Evolutionary conservation across 2,329 filamentous ascomycete species (phyloP), one percentile per base, ranked within the genome.

Genomic region (Lecanicillium sp.): DNA sequence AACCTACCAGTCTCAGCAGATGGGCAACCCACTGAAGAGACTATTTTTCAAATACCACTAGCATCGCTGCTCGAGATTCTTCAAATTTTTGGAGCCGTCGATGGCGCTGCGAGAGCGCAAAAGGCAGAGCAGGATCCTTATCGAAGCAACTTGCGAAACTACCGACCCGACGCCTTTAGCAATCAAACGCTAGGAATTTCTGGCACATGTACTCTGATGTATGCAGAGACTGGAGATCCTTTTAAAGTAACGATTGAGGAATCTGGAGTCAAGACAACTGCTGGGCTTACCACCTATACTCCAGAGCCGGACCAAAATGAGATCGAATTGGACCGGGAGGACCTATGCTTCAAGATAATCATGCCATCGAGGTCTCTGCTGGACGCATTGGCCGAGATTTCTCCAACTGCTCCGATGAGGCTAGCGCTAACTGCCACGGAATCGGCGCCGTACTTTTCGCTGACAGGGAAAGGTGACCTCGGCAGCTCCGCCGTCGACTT

Each of bases 41-140:
- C 86, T 7, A 77, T 74, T 37, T 98, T 98, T 56, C 83, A 94
- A 56, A 82, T 97, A 47, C 92, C 88, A 2, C 75, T 98, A 8
- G 73, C 82, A 4, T 86, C 90, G 14, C 74, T 98, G 3, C 77
- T 98, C 38, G 92, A 97, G 64, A 94, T 90, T 0, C 72, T 98
- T 7, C 90, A 96, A 54, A 97, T 98, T 36, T 94, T 98, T 54
- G 87, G 87, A 36, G 79, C 89, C n/a, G 77, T 89, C 33, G 84
- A 86, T 47, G 71, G 79, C 12, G 67, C 76, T 5, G 69, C 66
- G 29, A 73, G 74, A 46, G 66, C 73, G 35, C 68, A 72, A 36
- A 79, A 73, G 51, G 65, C 71, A 6, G 77, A 81, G 11, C 64
- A 71, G 42, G 77, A 81, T 45, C 66, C 69, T 1, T 80, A 79